Evolutionary conservation across 2,329 filamentous ascomycete species (phyloP), one percentile per base, ranked within the genome.

Genomic region (Pestalotiopsis sp.): DNA sequence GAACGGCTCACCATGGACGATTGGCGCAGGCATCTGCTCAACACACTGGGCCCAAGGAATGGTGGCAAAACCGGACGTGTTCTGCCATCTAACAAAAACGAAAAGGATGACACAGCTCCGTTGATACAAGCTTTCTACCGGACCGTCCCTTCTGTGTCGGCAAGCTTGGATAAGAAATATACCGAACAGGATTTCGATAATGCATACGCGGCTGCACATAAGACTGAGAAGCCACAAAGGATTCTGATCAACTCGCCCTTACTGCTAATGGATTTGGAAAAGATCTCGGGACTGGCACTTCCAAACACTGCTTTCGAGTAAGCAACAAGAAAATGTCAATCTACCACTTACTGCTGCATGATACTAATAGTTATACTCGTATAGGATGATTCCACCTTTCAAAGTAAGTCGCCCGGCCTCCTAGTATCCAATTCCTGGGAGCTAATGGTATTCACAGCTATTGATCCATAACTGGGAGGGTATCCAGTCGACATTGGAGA

Each of bases 381-480:
- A 23, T 23, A 23, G 66, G 12, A 39, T 68, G 11, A 56, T 68
- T n/a, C 59, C 66, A 39, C 58, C 58, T n/a, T 64, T 45, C 45
- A 68, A 67, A 45, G 65, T 67, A 41, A 60, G 65, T 23, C 20
- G 20, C 20, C 20, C 20, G 20, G 20, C 20, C 20, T 23, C 20
- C 20, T 23, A 23, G 20, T 23, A 23, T 27, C 38, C 27, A 39
- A 23, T 1, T 63, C 52, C 52, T 25, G 23, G 20, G 23, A 38
- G n/a, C 52, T 57, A 20, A 57, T 20, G 4, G 11, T 57, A 23
- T 25, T 11, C 13, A 13, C 13, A 68, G 66, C 23, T 68, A 9
- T 45, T 68, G 14, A 57, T 68, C 13, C 66, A 68, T 23, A 49
- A 68, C 23, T 63, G 58, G 66, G 39, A 68, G 36, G 39, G 39